Conservation (phyloP, 108 stramenopile genomes). For the Poteriospumella lacustris region DNA sequence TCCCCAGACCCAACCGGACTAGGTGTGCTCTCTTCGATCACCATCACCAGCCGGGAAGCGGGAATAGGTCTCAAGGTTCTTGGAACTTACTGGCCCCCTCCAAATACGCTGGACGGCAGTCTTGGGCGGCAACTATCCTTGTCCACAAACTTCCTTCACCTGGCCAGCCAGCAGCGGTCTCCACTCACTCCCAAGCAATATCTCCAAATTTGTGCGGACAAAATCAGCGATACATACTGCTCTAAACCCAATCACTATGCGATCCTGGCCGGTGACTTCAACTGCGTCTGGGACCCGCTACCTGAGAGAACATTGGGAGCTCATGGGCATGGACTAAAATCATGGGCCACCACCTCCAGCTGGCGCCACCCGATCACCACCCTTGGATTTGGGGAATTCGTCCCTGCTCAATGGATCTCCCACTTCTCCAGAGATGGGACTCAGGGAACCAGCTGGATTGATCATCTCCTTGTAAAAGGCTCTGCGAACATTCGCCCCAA, state of each 20-base stretch:
- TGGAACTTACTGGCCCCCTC: neutral
- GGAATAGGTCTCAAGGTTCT: neutral
- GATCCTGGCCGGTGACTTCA: neutral
- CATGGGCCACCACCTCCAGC: neutral
- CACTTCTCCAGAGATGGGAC: constrained; percentile 6
- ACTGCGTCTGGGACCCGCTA: neutral
- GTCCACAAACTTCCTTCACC: neutral
- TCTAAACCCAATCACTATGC: neutral
- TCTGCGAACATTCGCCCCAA: neutral
- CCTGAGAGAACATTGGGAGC: neutral
- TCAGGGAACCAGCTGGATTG: neutral
- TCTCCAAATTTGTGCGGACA: neutral
- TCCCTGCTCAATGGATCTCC: neutral
- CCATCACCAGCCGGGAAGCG: neutral
- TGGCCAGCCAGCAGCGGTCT: neutral
- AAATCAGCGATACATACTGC: neutral
- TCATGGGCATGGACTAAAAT: neutral
- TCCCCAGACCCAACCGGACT: neutral
- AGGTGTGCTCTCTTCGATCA: neutral
- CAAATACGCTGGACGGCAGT: neutral
- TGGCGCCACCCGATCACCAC: neutral
- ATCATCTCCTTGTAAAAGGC: neutral
- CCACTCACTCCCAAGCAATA: neutral
- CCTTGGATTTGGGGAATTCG: neutral
- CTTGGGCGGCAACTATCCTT: neutral